phyloP scores from a whole-genome alignment of 2,329 filamentous ascomycete species.

The Neonectria faginata region DNA sequence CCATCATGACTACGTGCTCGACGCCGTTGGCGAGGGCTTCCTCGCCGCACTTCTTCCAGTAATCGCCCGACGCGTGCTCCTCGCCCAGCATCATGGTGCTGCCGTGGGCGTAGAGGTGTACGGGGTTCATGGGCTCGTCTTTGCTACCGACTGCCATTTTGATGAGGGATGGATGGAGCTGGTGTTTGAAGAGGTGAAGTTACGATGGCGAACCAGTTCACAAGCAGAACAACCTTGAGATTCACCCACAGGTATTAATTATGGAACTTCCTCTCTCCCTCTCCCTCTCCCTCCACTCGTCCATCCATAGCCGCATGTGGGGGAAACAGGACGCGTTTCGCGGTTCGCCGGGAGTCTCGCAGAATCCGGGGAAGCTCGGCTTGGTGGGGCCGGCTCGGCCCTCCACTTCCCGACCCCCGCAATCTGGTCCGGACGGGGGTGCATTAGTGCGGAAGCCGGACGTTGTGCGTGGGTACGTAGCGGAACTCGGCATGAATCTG shows the following conservation, averaged over 20 bases:
- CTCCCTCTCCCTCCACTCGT: conserved; percentile 9
- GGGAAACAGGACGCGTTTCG: not conserved
- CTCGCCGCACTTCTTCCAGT: conserved; percentile 42
- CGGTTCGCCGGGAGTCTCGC: not conserved
- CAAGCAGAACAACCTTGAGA: not conserved
- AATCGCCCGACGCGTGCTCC: conserved; percentile 34
- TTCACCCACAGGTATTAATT: not conserved
- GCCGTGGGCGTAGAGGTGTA: conserved; percentile 43
- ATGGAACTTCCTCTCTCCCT: not conserved
- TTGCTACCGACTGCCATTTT: conserved; percentile 21
- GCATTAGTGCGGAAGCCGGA: not conserved
- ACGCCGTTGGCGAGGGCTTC: conserved; percentile 38
- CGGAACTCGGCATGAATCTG: not conserved
- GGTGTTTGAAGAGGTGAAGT: too few relatives aligned
- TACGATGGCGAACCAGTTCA: not conserved
- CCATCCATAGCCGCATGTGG: conserved; percentile 4
- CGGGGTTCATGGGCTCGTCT: conserved; percentile 31
- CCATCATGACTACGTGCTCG: conserved; percentile 39
- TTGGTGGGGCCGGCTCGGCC: conserved; percentile 23
- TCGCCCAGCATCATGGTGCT: conserved; percentile 45
- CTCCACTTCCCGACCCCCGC: conserved; percentile 28
- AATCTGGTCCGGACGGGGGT: not conserved
- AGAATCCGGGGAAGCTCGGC: conserved; percentile 13
- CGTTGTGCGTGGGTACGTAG: not conserved
- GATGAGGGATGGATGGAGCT: not conserved